Base-by-base conservation (phyloP, 2,329 filamentous ascomycete species). In the Cladosporium oxysporum region DNA sequence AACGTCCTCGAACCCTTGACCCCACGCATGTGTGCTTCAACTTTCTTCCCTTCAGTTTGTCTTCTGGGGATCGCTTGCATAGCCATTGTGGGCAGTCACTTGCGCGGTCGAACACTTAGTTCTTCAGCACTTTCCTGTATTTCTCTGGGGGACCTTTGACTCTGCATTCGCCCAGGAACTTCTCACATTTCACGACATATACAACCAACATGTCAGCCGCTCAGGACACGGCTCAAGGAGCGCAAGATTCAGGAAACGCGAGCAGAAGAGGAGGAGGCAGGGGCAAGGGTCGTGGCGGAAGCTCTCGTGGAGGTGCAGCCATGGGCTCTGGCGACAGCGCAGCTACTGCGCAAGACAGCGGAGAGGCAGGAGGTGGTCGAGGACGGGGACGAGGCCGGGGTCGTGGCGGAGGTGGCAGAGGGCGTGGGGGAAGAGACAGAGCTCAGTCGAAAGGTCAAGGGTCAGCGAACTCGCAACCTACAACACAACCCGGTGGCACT, bases 391-490 rank as follows among this genome's bases (percentile, higher is more conserved):
- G 35, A 31, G 70, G 71, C n/a, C 74, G 77, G 66, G 69, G 72
- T 14, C 63, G 71, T 31, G 52, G 52, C 10, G 71, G 76, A 66
- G 67, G 70, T 31, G 72, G 73, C 14, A 72, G 76, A 67, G 78
- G 78, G 41, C 73, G 74, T 59, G 76, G 75, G 21, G 73, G 76
- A 61, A 72, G 77, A 70, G 77, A 78, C 11, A 71, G 76, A 66
- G 72, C 74, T 60, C 70, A 73, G 62, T 71, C 66, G 53, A 75
- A 72, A 26, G 66, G 65, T 29, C 69, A 72, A 31, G 57, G 67
- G 21, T 49, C 65, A 23, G 58, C 65, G 21, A 69, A 69, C 60
- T 57, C 67, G 65, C 72, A 77, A 72, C 78, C 79, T 69, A 79
- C 79, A 57, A 78, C 76, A 18, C 73, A 74, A 65, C 73, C 70